Evolutionary conservation across 306 rosid species (phyloP).

Genomic region (Trifolium pratense): DNA sequence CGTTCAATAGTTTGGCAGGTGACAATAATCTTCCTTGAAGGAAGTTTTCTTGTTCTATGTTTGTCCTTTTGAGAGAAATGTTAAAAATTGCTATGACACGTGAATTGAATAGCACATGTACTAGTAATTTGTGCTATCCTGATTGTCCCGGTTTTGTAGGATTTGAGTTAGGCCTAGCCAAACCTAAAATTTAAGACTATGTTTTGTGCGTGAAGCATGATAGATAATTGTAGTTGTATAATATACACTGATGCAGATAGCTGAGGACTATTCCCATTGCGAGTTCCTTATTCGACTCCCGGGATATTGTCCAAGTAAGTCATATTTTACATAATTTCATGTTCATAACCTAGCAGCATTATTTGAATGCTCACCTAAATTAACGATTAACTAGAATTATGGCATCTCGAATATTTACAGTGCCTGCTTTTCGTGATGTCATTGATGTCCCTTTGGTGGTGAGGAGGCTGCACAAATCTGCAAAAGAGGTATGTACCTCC

Average conservation of each 20-base stretch:
- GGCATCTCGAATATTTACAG: slow-evolving; percentile 49
- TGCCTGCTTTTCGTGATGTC: slow-evolving; percentile 95
- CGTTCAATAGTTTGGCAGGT: slow-evolving; percentile 99
- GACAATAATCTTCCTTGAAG: slow-evolving; percentile 33
- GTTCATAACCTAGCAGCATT: slow-evolving; percentile 26
- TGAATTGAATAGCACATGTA: slow-evolving; percentile 8
- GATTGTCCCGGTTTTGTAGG: no score
- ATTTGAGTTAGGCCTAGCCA: no score
- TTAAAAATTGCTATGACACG: not conserved
- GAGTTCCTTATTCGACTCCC: slow-evolving; percentile 97
- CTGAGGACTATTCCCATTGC: slow-evolving; percentile 96
- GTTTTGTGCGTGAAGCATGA: no score
- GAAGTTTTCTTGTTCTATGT: slow-evolving; percentile 13
- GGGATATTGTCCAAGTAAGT: slow-evolving; percentile 95
- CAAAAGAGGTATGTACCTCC: slow-evolving; percentile 70
- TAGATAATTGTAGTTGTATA: no score
- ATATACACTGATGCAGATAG: slow-evolving; percentile 59
- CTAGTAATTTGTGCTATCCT: not conserved
- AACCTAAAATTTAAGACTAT: no score
- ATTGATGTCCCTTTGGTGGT: slow-evolving; percentile 95
- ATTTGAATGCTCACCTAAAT: slow-evolving; percentile 1
- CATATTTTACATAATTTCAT: slow-evolving; percentile 6
- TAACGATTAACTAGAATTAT: slow-evolving; percentile 25
- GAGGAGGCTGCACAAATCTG: slow-evolving; percentile 86
- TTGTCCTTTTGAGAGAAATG: slow-evolving; percentile 19